Evolutionary conservation across 2,329 filamentous ascomycete genomes (phyloP), one percentile per base, ranked within the genome.

Genomic region (Hymenoscyphus occultus): DNA sequence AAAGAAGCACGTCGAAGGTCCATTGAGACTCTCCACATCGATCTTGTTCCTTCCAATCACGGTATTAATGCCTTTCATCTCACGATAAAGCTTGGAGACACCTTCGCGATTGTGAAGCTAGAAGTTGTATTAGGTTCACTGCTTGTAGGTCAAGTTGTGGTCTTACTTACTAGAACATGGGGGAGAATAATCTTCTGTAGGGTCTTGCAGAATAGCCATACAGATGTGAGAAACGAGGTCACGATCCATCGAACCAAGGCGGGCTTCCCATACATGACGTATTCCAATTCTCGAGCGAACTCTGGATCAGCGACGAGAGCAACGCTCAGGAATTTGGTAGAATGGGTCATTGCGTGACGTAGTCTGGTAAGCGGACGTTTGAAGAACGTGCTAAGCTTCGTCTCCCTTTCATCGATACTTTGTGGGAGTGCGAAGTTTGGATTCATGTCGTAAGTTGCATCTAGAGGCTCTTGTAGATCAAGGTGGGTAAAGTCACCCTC

Each of bases 1-100:
- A 16, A 70, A 75, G 69, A 84, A 84, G 6, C 79, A 80, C 13
- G 82, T 83, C 56, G 79, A 81, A 0, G 78, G 78, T 0, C 81
- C 80, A 12, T 81, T 79, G 13, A 80, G 74, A 64, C 77, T 78
- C 73, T 51, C 81, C 73, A 65, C 78, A 77, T 65, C 79, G 79
- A 68, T 81, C 80, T 51, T 51, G 14, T 56, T 14, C 31, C 51
- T 61, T 48, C 19, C 3, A 22, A 61, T 48, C 19, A 42, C 32
- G 10, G 59, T 61, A n/a, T 28, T 61, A 22, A 61, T 61, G 28
- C 59, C 59, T 51, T 61, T 61, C 59, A 61, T 61, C 28, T 61
- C 48, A 22, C 45, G 59, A 54, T 54, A 14, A 39, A 54, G n/a
- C 31, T n/a, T 61, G 31, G 59, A 35, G 16, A 61, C 32, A 39